A percentile compares a stretch with the other conserved stretches of the same genome.
phyloP scores from a whole-genome alignment of 1,284 basidiomycete species.

The Caloboletus inedulis region DNA sequence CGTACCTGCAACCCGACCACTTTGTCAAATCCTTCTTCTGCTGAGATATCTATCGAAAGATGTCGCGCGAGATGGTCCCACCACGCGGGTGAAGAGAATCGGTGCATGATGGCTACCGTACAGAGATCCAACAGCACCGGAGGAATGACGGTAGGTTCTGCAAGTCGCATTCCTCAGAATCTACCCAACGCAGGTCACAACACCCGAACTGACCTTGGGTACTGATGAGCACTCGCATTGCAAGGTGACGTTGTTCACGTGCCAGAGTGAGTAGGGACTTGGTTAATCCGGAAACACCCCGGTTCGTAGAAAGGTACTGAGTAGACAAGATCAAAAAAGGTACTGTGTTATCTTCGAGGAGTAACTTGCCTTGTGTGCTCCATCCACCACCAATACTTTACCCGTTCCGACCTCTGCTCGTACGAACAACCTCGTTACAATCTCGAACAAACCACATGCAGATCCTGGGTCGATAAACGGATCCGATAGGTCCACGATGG shows the following conservation, averaged over 20 bases:
- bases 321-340: neutral
- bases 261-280: constrained; percentile 54
- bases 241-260: constrained; percentile 64
- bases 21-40: constrained; percentile 54
- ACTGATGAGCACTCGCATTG: constrained; percentile 64
- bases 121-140: constrained; percentile 63
- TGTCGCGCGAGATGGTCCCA: constrained; percentile 61
- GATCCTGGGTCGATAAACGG: constrained; percentile 61
- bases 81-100: constrained; percentile 69
- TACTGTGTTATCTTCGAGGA: neutral
- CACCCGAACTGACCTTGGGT: constrained; percentile 54
- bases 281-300: constrained; percentile 48
- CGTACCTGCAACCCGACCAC: constrained; percentile 62
- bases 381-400: constrained; percentile 65
- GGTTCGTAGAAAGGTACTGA: constrained; percentile 53
- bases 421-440: constrained; percentile 57
- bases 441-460: constrained; percentile 65
- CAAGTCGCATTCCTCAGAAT: neutral
- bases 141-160: constrained; percentile 67
- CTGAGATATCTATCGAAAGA: constrained; percentile 54
- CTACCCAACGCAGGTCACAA: neutral
- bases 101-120: constrained; percentile 56
- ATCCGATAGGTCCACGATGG: constrained; percentile 64
- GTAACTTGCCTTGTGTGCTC: constrained; percentile 62
- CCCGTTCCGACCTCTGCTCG: constrained; percentile 54